A percentile compares a stretch with the other conserved stretches of the same genome.
These are phyloP conservation scores for Hyaloperonospora brassicae DNA, from an alignment of 352 stramenopile species.

Conservation along the genomic window DNA sequence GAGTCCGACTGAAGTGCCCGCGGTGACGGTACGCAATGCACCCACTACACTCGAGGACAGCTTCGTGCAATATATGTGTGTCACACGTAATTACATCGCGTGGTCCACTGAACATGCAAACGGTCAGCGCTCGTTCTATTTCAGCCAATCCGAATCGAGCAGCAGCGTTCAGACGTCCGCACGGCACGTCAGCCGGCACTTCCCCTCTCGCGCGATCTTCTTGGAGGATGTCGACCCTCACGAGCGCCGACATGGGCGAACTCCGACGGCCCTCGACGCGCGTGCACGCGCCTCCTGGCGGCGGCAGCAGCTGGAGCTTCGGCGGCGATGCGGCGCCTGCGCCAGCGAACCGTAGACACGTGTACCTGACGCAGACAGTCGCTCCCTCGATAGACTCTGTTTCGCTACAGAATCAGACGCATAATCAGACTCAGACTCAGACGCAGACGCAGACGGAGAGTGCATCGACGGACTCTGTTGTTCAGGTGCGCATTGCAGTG, in stretches of 20 bases:
- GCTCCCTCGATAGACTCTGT: neutral
- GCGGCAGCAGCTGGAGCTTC: slow-evolving; percentile 71
- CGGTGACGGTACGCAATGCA: too few relatives aligned
- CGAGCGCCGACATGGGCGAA: slow-evolving; percentile 73
- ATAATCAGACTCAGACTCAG: slow-evolving; percentile 13
- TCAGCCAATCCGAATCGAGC: slow-evolving; percentile 11
- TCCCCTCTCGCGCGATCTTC: neutral
- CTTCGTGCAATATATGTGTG: too few relatives aligned
- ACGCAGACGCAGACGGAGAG: slow-evolving; percentile 20
- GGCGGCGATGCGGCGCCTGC: slow-evolving; percentile 27
- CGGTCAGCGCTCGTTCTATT: neutral
- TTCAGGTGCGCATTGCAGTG: slow-evolving; percentile 47
- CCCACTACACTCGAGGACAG: too few relatives aligned
- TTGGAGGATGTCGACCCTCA: slow-evolving; percentile 69
- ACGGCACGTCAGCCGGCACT: neutral
- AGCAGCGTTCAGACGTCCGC: too few relatives aligned
- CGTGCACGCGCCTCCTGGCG: slow-evolving; percentile 67
- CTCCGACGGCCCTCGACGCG: slow-evolving; percentile 75
- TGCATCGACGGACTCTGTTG: slow-evolving; percentile 21
- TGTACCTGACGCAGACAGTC: slow-evolving; percentile 15
- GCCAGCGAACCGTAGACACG: slow-evolving; percentile 16
- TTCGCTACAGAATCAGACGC: neutral
- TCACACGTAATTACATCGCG: too few relatives aligned
- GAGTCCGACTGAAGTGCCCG: too few relatives aligned
- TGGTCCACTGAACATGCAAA: too few relatives aligned